These are phyloP conservation scores for Cladosporium sp. DNA, from an alignment of 2,329 filamentous ascomycete species.

Conservation along the genomic window DNA sequence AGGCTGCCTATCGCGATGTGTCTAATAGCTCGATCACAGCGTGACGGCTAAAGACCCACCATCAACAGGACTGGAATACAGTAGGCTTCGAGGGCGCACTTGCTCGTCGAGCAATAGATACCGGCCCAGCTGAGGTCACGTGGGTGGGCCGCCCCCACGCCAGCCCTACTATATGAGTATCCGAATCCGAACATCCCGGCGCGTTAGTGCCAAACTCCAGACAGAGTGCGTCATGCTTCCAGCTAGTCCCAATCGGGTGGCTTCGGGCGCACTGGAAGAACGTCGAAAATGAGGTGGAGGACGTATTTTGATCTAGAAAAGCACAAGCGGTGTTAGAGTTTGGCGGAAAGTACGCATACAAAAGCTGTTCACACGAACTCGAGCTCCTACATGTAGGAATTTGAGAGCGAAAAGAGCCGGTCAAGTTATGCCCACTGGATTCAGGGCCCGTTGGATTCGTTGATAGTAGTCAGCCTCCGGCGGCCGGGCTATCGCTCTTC, in stretches of 20 bases:
- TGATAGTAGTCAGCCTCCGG: neutral
- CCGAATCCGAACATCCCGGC: too few species aligned
- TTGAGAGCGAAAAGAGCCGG: neutral
- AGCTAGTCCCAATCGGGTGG: neutral
- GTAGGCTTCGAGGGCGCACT: too few species aligned
- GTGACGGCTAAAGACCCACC: neutral
- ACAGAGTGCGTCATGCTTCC: neutral
- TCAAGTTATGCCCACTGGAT: neutral
- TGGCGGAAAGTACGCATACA: neutral
- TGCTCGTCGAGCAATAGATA: neutral
- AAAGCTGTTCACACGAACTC: neutral
- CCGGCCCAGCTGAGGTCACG: constrained; percentile 1
- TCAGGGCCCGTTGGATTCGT: neutral
- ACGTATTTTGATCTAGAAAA: neutral
- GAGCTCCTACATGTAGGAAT: neutral
- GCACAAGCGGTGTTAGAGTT: neutral
- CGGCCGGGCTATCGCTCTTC: too few species aligned
- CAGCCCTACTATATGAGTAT: too few species aligned
- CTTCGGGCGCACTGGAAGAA: neutral
- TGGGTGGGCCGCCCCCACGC: neutral
- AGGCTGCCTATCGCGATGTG: constrained; percentile 13
- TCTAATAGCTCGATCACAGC: constrained; percentile 7
- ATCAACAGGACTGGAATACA: too few species aligned
- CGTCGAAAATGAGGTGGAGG: neutral
- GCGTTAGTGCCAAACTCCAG: too few species aligned